Evolutionary conservation across 495 filamentous ascomycete genomes (phyloP), one percentile per base, ranked within the genome.

Genomic region (Lasiosphaeris hirsuta): DNA sequence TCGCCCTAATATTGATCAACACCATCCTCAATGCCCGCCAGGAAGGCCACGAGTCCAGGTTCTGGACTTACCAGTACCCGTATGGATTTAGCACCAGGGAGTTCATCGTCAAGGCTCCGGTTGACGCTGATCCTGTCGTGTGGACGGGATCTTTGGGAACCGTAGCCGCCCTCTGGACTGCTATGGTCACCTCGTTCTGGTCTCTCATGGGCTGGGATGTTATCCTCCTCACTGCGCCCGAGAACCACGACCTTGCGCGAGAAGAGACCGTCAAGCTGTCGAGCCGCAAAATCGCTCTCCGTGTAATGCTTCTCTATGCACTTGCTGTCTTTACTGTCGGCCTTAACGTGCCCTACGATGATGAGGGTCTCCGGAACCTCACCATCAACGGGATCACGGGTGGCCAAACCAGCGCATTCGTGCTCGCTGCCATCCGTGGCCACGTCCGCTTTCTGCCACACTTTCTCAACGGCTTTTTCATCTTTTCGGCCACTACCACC

Each of bases 121-220:
- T n/a, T 7, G 19, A 11, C n/a, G 40, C 18, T n/a, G 19, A 17
- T 15, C 58, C 63, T 7, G 34, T 59, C 9, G 63, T 69, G 17
- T 57, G 64, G 5, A 57, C 18, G 17, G 71, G 72, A 0, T 54
- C 54, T 4, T 33, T 53, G 2, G 52, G 43, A 4, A 46, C 46
- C 1, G 23, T 48, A 3, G 17, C 45, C 1, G 10, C 45, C 10
- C 19, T 75, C 13, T 75, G 71, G 69, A 69, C 67, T 3, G 63
- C 64, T 4, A 65, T 75, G 48, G 62, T 59, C 1, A 67, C 66
- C 4, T 63, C 57, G 7, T 54, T 77, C 39, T 77, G 76, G 61
- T 67, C 65, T 9, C 56, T 81, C 54, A 74, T 80, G 47, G 75
- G 75, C 15, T 79, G 80, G 64, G 72, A 76, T 41, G 63, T 66